Evolutionary conservation across 495 filamentous ascomycete species (phyloP), one percentile per base, ranked within the genome.

Genomic region (Penicillium cosmopolitanum): DNA sequence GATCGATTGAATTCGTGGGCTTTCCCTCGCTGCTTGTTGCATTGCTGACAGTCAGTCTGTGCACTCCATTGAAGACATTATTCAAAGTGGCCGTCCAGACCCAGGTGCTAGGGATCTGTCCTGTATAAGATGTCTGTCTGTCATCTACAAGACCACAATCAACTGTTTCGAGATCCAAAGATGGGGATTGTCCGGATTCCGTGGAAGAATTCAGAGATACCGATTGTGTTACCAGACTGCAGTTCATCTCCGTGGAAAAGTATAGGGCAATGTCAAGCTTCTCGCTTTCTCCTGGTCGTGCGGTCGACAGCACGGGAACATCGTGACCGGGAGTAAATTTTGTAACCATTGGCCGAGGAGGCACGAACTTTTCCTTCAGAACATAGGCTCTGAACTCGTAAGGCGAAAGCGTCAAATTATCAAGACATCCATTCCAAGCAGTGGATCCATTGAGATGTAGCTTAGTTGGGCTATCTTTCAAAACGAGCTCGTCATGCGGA

Each of bases 351-450:
- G 88, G 87, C 1, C 76, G 72, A n/a, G 85, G 84, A 16, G 65
- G 51, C 5, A 81, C 58, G 58, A 79, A 89, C 8, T 69, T 67
- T 1, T 72, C 61, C 28, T 76, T 79, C 0, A 83, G 86, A 6
- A 90, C 85, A 65, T 85, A 89, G 11, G 83, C 85, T 42, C 83
- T 83, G 71, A 84, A 91, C 38, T 85, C 85, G 58, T 80, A 91
- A 0, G 84, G 75, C 3, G 76, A 61, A 62, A 90, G 67, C 6
- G 76, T 78, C 33, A 90, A 64, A 12, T 61, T 77, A 25, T 74
- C 67, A 5, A 88, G 59, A 62, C 88, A 90, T 13, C 87, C 88
- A 46, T 85, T 87, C 38, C 64, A 66, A 1, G 77, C 60, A 6
- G 57, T 67, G 0, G 80, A 81, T 6, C 75, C 74, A 42, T 81